These are phyloP conservation scores for Phyllosticta capitalensis DNA, from an alignment of 2,329 filamentous ascomycete species.

Conservation along the genomic window DNA sequence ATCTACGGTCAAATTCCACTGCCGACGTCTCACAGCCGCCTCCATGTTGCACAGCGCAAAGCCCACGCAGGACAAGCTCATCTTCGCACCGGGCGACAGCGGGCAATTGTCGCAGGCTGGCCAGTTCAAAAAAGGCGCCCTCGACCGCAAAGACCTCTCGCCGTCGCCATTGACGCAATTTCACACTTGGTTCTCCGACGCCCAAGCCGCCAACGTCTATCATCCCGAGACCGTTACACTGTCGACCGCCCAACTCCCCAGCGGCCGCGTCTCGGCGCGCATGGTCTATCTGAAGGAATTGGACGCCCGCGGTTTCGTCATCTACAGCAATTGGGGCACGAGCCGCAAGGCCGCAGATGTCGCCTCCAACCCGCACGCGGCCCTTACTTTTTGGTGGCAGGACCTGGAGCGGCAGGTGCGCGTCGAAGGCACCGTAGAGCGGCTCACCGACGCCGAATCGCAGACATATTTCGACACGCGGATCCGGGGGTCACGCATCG, in stretches of 20 bases:
- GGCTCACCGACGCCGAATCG: conserved; percentile 61
- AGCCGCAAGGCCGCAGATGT: conserved; percentile 61
- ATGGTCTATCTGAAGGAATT: conserved; percentile 95
- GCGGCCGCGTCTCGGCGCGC: conserved; percentile 73
- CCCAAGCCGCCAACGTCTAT: conserved; percentile 50
- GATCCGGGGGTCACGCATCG: conserved; percentile 72
- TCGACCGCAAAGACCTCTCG: conserved; percentile 52
- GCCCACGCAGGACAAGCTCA: conserved; percentile 24
- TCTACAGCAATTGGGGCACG: conserved; percentile 89
- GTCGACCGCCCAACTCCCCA: conserved; percentile 74
- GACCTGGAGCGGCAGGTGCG: conserved; percentile 79
- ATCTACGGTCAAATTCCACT: not conserved
- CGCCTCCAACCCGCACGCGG: conserved; percentile 63
- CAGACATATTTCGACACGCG: conserved; percentile 55
- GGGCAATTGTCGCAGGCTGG: conserved; percentile 52
- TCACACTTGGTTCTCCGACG: conserved; percentile 75
- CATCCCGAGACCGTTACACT: conserved; percentile 86
- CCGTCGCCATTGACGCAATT: conserved; percentile 71
- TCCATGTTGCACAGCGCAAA: not conserved
- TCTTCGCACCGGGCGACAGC: conserved; percentile 53
- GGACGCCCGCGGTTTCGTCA: conserved; percentile 70
- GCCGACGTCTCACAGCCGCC: not conserved
- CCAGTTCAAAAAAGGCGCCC: conserved; percentile 62
- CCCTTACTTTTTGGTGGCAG: conserved; percentile 86
- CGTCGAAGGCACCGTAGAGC: conserved; percentile 67